A percentile compares a stretch with the other conserved stretches of the same genome.
Conservation (phyloP, 176 grass and related monocot genomes). For the Thalia dealbata region DNA sequence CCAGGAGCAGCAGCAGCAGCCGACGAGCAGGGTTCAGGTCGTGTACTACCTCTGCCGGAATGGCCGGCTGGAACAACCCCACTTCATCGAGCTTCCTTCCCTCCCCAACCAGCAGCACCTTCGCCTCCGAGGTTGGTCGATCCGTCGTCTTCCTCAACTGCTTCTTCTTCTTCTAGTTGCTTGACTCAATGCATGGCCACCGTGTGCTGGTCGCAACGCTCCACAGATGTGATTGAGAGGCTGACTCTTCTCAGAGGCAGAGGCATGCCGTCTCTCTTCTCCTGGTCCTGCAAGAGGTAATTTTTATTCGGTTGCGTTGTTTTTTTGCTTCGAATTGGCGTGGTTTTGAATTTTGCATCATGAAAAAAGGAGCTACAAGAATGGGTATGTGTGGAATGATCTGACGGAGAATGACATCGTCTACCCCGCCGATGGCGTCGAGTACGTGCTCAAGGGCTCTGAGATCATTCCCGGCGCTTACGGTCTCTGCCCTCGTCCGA, state of each 20-base stretch:
- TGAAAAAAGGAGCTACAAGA: slow-evolving; percentile 75
- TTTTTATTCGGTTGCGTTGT: neutral
- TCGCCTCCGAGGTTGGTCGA: slow-evolving; percentile 69
- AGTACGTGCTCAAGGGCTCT: slow-evolving; percentile 98
- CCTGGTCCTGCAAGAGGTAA: slow-evolving; percentile 98
- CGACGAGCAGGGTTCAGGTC: slow-evolving; percentile 69
- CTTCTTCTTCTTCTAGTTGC: neutral
- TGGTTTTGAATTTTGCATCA: neutral
- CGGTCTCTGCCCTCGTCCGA: slow-evolving; percentile 20
- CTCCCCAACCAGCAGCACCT: slow-evolving; percentile 70
- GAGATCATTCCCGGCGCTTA: slow-evolving; percentile 77
- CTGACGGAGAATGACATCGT: slow-evolving; percentile 76
- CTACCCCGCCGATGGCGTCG: slow-evolving; percentile 87
- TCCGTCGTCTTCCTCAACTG: neutral
- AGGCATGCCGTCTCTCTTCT: slow-evolving; percentile 88
- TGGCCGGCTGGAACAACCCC: slow-evolving; percentile 92
- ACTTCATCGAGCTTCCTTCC: slow-evolving; percentile 90
- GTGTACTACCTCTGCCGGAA: slow-evolving; percentile 95
- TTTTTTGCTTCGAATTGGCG: neutral
- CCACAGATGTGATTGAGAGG: slow-evolving; percentile 65
- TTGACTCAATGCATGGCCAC: neutral
- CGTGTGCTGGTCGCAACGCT: neutral
- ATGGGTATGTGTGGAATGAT: slow-evolving; percentile 99
- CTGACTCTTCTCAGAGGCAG: slow-evolving; percentile 71
- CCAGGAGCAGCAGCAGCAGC: slow-evolving; percentile 17